Evolutionary conservation across 2,329 filamentous ascomycete genomes (phyloP), one percentile per base, ranked within the genome.

Genomic region (Talaromyces amestolkiae): DNA sequence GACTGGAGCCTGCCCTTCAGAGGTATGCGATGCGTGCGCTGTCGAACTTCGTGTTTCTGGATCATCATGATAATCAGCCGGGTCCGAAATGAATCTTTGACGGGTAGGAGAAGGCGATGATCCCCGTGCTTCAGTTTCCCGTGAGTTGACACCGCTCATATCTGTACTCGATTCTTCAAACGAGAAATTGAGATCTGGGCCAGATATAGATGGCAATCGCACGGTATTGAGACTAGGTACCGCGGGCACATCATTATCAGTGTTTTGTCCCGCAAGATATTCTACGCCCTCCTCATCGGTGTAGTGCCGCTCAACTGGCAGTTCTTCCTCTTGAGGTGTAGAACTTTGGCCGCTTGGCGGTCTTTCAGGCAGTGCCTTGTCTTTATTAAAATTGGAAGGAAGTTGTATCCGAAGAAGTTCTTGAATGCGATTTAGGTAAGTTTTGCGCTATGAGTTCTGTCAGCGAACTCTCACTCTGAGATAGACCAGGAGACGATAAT

Each of bases 361-460:
- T 65, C 88, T 82, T 67, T 85, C 87, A 37, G 94, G 94, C 10
- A 98, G 82, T 31, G 90, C 90, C 75, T 97, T 97, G 60, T 87
- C 87, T 41, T 61, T 51, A 62, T 86, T 84, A 47, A 73, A 73
- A 73, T 76, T 84, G 75, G 77, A 87, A 6, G 75, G 73, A 53
- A 78, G 71, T 83, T 70, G 88, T 72, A 95, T 86, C 69, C 89
- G 88, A 71, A 91, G 87, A 47, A 99, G 82, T 76, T 99, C 95
- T 58, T 90, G 89, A 70, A 98, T 96, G 64, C 95, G 89, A 65
- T 89, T 92, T 61, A 90, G 92, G 76, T 99, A 99, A 1, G 94
- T 97, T 69, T 90, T 88, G 73, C 92, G 89, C 92, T 96, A 67
- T 31, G 22, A 35, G 61, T 33, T 71, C 70, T 49, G 41, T 64